Base-by-base conservation (phyloP, 169 alveolate genomes). In the Eimeria brunetti region DNA sequence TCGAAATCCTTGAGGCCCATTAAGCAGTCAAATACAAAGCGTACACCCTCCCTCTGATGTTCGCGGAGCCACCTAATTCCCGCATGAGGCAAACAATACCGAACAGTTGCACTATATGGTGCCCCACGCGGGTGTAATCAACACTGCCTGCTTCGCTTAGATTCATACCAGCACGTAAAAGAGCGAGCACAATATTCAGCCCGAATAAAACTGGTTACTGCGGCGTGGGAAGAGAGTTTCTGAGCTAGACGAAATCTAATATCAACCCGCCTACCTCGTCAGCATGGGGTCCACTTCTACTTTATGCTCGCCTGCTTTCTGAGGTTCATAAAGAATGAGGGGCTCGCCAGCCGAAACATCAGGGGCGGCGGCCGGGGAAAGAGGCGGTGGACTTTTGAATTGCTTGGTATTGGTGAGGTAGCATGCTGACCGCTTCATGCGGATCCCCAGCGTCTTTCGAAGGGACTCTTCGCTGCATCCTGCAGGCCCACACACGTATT, bases 21-120 rank as follows among this genome's bases (percentile, higher is more conserved):
- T 62, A 98, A 96, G 94, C 99, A 98, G 92, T 98, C 99, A 91
- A 98, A 98, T 64, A 98, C 97, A 88, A 98, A 98, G 94, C 96
- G 96, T 73, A 98, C 99, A 62, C 99, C 99, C 88, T 97, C 98
- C 81, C 99, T 75, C 69, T 95, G 96, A 60, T 95, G 96, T 27
- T 95, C 96, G 64, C 96, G 93, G 20, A 95, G 88, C 94, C 95
- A 81, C 88, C 96, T 95, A 67, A 30, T 53, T 22, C 75, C 73
- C 33, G 41, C 86, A 49, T 22, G 16, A n/a, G 33, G 60, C 44
- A n/a, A 24, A n/a, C 30, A 27, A 24, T 27, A 53, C 33, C 78
- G 16, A n/a, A 22, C 69, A 49, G 41, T 12, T 36, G 46, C 83
- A 62, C 38, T 36, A 16, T 24, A 30, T 7, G 30, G 73, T 33